Evolutionary conservation across 2,329 filamentous ascomycete genomes (phyloP).

Genomic region (Colletotrichum lini): DNA sequence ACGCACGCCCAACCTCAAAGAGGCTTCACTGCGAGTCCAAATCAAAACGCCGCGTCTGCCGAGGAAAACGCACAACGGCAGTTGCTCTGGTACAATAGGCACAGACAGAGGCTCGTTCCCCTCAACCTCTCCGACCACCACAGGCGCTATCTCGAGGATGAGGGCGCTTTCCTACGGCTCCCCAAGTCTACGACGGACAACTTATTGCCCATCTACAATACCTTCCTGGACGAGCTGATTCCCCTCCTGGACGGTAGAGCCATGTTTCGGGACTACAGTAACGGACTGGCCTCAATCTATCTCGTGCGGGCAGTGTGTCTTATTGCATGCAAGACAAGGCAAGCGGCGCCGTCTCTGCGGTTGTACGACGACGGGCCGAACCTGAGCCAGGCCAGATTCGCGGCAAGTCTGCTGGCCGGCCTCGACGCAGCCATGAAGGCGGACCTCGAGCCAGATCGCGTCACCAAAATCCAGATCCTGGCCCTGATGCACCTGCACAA

Average conservation of each 20-base stretch:
- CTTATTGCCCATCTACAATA: conserved; percentile 41
- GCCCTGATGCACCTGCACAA: conserved; percentile 48
- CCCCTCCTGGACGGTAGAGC: conserved; percentile 40
- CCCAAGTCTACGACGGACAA: conserved; percentile 41
- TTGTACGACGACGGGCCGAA: conserved; percentile 37
- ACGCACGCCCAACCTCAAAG: neutral
- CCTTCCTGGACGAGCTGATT: conserved; percentile 42
- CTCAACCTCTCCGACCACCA: conserved; percentile 33
- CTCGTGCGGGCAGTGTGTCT: conserved; percentile 47
- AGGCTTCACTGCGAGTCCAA: neutral
- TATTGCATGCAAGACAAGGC: conserved; percentile 45
- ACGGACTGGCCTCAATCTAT: conserved; percentile 43
- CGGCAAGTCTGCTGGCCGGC: conserved; percentile 41
- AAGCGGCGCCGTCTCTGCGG: conserved; percentile 46
- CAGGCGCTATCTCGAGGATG: conserved; percentile 41
- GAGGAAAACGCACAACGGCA: conserved; percentile 23
- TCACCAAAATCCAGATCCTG: conserved; percentile 46
- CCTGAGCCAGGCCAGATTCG: conserved; percentile 42
- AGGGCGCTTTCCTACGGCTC: conserved; percentile 38
- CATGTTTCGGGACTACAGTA: conserved; percentile 42
- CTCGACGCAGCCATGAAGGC: conserved; percentile 47
- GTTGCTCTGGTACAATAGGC: conserved; percentile 41
- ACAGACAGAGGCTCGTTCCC: conserved; percentile 18
- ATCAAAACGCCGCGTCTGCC: neutral
- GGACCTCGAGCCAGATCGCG: conserved; percentile 45